Base-by-base conservation (phyloP, 768 basidiomycete genomes). In the Macrolepiota dolichaula region DNA sequence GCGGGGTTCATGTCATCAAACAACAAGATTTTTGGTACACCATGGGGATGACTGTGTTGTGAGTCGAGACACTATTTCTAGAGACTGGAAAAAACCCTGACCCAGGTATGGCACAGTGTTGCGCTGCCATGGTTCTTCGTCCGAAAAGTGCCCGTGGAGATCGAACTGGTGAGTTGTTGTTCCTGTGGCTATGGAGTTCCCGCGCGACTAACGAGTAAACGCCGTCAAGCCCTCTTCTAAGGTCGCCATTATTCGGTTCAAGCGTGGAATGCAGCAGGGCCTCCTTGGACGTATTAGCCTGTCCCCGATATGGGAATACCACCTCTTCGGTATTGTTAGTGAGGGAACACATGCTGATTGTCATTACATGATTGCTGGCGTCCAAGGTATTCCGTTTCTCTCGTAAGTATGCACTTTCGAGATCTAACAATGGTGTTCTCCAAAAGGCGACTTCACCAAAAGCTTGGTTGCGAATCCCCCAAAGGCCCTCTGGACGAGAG, bases 201-300 rank as follows among this genome's bases (percentile, higher is more conserved):
- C 49, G 60, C n/a, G 51, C 63, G 55, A 57, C 32, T 60, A 57
- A 59, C 70, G 50, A 46, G 47, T 51, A 32, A 51, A 56, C 63
- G 24, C 51, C 56, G 38, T 62, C 56, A 44, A 91, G 89, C 90
- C 90, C 29, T 92, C 90, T 15, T 79, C 85, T 17, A 92, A 91
- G 70, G 90, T 89, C 6, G 91, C 89, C 5, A 79, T 92, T 62
- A 78, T 92, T 67, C 87, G 89, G 35, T 91, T 92, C 74, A 78
- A 85, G 71, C 85, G 90, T 66, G 90, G 91, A 54, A 92, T 92
- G 89, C 90, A 91, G 69, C 91, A 92, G 70, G 89, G 90, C 59
- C 78, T 92, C 29, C 78, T 92, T 36, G 85, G 85, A 22, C 83
- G 90, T 58, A 81, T 92, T 74, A 87, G 87, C 63, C 87, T 89